Base-by-base conservation (phyloP, 1,284 basidiomycete genomes). In the Irpex sp. region DNA sequence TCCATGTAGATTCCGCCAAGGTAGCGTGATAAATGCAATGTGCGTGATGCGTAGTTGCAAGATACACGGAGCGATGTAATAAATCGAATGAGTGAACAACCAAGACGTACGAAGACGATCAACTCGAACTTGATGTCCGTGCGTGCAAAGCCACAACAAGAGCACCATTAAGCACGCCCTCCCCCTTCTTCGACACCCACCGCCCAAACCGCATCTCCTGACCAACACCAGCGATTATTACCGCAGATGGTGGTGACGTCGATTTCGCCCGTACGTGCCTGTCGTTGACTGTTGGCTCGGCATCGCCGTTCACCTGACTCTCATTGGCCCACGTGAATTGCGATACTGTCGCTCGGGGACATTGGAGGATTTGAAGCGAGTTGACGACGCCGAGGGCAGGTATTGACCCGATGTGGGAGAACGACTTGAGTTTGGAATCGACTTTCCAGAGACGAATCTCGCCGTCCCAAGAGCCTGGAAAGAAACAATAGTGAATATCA, bases 171-270 rank as follows among this genome's bases (percentile, higher is more conserved):
- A 81, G 81, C 0, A 84, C 87, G 0, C 89, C 86, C 35, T 81
- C 80, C 70, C 84, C 85, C 73, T 92, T 92, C 63, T 92, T 70
- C 58, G 80, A 84, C 68, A 94, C 76, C 97, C 97, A 99, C 63
- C 97, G 80, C 6, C 96, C 97, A 33, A 96, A 76, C 61, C 93
- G 84, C 68, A 90, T 93, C 75, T 99, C 97, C 71, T 95, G 90
- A 0, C 92, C 93, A 1, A 96, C 71, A 3, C 89, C 94, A 3
- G 88, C 94, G 5, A 94, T 84, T 50, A 98, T 74, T 49, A 97
- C 66, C 6, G 91, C 74, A 4, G 83, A 74, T 53, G 53, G 13
- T 33, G 53, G 26, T 7, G 49, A 50, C 2, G 49, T 8, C 8
- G n/a, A 78, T 74, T 8, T 78, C 71, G 35, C 67, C 68, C 1